phyloP scores from a whole-genome alignment of 495 filamentous ascomycete species.

The Hypoxylon perforatum region DNA sequence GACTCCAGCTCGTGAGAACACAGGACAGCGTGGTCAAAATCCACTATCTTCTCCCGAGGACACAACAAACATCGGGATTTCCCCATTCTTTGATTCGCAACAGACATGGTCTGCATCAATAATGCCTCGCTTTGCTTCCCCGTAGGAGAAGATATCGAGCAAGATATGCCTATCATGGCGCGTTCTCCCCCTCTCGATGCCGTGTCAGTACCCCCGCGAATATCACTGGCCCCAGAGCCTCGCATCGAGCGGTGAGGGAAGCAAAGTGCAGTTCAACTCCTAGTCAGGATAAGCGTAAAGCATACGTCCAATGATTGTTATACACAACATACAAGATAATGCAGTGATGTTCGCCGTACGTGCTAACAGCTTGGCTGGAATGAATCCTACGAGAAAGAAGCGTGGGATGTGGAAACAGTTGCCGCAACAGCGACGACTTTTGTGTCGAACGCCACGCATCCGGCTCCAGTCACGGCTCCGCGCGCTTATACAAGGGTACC shows the following conservation, averaged over 20 bases:
- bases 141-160: not conserved
- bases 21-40: no score
- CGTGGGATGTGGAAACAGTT: constrained; percentile 20
- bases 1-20: no score
- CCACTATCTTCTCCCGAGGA: not conserved
- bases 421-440: constrained; percentile 18
- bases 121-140: not conserved
- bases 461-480: constrained; percentile 21
- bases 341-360: not conserved
- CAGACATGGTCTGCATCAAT: not conserved
- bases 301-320: not conserved
- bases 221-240: not conserved
- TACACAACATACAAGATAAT: constrained; percentile 9
- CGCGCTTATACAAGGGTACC: constrained; percentile 25
- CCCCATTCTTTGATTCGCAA: not conserved
- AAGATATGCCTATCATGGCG: not conserved
- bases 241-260: not conserved
- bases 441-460: constrained; percentile 18
- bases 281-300: not conserved
- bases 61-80: not conserved
- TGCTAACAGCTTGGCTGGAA: constrained; percentile 7
- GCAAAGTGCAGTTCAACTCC: constrained; percentile 3
- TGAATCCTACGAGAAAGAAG: constrained; percentile 6
- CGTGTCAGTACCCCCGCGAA: not conserved
- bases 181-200: not conserved